Base-by-base conservation (phyloP, 176 grass and related monocot species). In the Raddia guianensis region DNA sequence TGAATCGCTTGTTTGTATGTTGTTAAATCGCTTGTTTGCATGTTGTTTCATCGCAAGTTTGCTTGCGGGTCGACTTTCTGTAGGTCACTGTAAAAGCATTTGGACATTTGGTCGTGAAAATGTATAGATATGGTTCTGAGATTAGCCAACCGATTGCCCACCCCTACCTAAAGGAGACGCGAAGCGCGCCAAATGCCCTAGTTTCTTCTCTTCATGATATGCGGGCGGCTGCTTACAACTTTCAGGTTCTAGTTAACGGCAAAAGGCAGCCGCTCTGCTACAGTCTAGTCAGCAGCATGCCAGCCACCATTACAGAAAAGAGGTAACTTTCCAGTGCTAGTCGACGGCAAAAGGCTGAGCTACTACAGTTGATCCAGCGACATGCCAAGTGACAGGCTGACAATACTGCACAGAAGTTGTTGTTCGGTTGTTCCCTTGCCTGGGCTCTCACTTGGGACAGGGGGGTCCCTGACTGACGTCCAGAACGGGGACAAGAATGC, bases 401-500 rank as follows among this genome's bases (percentile, higher is more conserved):
- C 27, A 3, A 4, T 16, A 34, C 49, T 72, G 12, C 1, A 57
- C 37, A 74, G 4, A 46, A 48, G 6, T 15, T 1, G 46, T 1
- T 47, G n/a, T 19, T 19, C 37, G 0, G 46, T 1, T 47, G n/a
- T 19, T 19, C 37, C 11, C 37, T 33, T 6, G 48, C 57, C 35
- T 3, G 12, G 42, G 57, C 15, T n/a, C 55, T 63, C 47, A 54
- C 66, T 54, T 45, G 65, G 64, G 46, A 71, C 74, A 44, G 12
- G 37, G n/a, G 14, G 20, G 15, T 14, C 62, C 16, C 63, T 8
- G 73, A 42, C 27, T 51, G 63, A 50, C 52, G 20, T 59, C 65
- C 56, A 72, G 61, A 72, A 55, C 48, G 37, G 19, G 63, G 48
- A 63, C 66, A 19, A 15, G 48, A 78, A 63, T 73, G 4, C 68